A percentile compares a stretch with the other conserved stretches of the same genome.
Evolutionary conservation across 1,284 basidiomycete genomes (phyloP).

Genomic region (Naganishia sp.): DNA sequence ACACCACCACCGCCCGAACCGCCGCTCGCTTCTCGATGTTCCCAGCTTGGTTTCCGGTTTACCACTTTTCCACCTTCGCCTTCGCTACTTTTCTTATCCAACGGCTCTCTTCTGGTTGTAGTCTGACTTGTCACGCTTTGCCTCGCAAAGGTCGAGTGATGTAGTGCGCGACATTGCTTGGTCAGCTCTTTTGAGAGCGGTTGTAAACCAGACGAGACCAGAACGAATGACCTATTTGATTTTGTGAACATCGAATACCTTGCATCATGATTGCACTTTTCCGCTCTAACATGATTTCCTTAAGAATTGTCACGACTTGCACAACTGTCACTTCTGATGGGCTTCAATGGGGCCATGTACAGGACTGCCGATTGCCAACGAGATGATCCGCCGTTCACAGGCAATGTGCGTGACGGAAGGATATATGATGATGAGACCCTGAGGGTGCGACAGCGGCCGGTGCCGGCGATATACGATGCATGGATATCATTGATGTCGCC

Average conservation of each 20-base stretch:
- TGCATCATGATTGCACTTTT: background rate
- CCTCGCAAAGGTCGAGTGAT: conserved; percentile 19
- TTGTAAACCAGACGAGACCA: conserved; percentile 18
- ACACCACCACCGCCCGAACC: background rate
- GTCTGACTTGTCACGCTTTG: conserved; percentile 15
- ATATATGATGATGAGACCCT: too few species aligned
- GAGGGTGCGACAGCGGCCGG: too few species aligned
- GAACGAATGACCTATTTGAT: conserved; percentile 26
- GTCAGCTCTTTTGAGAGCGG: conserved; percentile 20
- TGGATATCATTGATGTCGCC: background rate
- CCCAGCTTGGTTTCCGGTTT: conserved; percentile 10
- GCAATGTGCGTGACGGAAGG: too few species aligned
- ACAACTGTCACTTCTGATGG: too few species aligned
- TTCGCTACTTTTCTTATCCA: conserved; percentile 18
- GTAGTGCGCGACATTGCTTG: conserved; percentile 32
- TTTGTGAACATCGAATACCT: conserved; percentile 19
- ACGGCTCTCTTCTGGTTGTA: conserved; percentile 10
- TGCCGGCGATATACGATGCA: background rate
- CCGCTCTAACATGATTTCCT: too few species aligned
- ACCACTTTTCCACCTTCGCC: conserved; percentile 8
- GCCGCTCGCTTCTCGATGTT: conserved; percentile 26
- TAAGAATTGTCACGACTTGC: too few species aligned
- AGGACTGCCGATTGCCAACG: too few species aligned
- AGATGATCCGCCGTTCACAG: too few species aligned
- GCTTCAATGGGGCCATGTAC: too few species aligned